Base-by-base conservation (phyloP, 805 yeast species). In the Kluyveromyces nonfermentans region DNA sequence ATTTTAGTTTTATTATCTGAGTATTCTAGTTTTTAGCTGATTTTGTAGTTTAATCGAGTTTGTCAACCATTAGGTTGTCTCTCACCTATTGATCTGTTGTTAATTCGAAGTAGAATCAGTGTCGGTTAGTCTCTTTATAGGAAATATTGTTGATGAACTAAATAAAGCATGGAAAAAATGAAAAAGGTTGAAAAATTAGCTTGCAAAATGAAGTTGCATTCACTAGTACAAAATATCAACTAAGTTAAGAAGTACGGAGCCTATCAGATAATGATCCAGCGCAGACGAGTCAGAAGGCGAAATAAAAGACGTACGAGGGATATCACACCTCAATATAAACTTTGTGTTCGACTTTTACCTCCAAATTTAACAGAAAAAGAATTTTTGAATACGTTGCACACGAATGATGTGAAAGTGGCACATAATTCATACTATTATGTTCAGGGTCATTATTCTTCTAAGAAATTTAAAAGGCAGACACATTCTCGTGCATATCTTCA, bases 301-400 rank as follows among this genome's bases (percentile, higher is more conserved):
- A 9, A 36, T 43, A 31, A 45, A 47, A 46, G 39, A 41, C 34
- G 42, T n/a, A 33, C 32, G 19, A 19, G 19, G n/a, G 15, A 33
- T 35, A 25, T 40, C 28, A 17, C 40, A 9, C 44, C 45, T 15
- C 44, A 35, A 37, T 37, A 46, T 21, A 67, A 60, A 46, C 43
- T 69, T 5, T 66, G 68, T 8, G 33, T 73, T 5, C 61, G 78
- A 35, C 48, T 64, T n/a, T 53, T 74, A 33, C 78, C 79, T 10
- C 74, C 78, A 2, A 53, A 57, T 40, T 51, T 68, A 42, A 56
- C 60, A 1, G 62, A 63, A 44, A 58, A 51, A 8, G 63, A 62
- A 43, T 71, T 70, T 48, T 47, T 52, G 35, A 48, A 46, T 14
- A 58, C 62, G 34, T 43, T 63, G 12, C 50, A 51, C 32, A 50